Percentiles rank a stretch among this genome's conserved stretches.
phyloP scores from a whole-genome alignment of 2,329 filamentous ascomycete genomes.

The Colletotrichum sp. region DNA sequence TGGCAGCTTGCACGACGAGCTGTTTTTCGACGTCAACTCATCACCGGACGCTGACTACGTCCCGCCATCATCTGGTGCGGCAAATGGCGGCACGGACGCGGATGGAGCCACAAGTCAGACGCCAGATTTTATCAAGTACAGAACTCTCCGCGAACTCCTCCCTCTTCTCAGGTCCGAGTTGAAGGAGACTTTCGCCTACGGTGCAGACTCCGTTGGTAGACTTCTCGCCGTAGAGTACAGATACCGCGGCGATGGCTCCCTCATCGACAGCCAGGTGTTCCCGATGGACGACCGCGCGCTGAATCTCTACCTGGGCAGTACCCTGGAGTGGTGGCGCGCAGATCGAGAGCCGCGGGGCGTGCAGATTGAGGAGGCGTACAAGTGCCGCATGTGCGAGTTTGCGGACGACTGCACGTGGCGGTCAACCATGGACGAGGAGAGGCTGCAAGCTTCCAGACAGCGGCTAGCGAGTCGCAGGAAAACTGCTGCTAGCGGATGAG shows the following conservation, averaged over 20 bases:
- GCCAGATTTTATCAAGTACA: slow-evolving; percentile 49
- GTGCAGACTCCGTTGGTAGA: slow-evolving; percentile 50
- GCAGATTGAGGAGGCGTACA: slow-evolving; percentile 83
- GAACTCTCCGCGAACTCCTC: slow-evolving; percentile 52
- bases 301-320: slow-evolving; percentile 68
- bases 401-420: slow-evolving; percentile 81
- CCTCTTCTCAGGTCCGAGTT: slow-evolving; percentile 52
- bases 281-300: slow-evolving; percentile 70
- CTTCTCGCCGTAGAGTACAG: slow-evolving; percentile 61
- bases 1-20: slow-evolving; percentile 68
- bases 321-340: slow-evolving; percentile 90
- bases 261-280: slow-evolving; percentile 64
- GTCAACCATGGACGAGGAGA: slow-evolving; percentile 68
- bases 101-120: background rate
- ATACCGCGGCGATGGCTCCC: slow-evolving; percentile 54
- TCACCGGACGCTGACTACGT: background rate
- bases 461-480: slow-evolving; percentile 1
- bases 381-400: slow-evolving; percentile 87
- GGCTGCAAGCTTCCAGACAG: slow-evolving; percentile 16
- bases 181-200: slow-evolving; percentile 56
- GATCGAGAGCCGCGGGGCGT: slow-evolving; percentile 76
- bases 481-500: background rate
- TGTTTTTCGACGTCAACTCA: slow-evolving; percentile 57
- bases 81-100: slow-evolving; percentile 25
- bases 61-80: slow-evolving; percentile 26